These are phyloP conservation scores for Jaapia argillacea DNA, from an alignment of 768 basidiomycete species.

Conservation along the genomic window DNA sequence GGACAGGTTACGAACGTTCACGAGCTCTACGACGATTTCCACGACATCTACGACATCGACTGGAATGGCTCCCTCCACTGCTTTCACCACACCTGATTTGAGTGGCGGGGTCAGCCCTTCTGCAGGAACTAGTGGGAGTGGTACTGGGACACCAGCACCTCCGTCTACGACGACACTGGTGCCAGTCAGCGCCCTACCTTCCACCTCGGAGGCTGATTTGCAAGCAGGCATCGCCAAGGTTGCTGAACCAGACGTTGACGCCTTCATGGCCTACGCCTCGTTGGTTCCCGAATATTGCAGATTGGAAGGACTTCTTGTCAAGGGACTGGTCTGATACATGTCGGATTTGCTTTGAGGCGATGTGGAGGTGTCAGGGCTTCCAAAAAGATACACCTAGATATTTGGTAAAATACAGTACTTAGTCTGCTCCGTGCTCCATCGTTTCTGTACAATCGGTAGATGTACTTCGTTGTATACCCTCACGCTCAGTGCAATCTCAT, in stretches of 20 bases:
- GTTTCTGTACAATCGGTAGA: too few species aligned
- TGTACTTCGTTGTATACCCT: too few species aligned
- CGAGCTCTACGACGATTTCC: conserved; percentile 32
- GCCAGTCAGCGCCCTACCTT: conserved; percentile 58
- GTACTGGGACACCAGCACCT: conserved; percentile 27
- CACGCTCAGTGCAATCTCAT: too few species aligned
- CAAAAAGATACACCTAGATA: neutral
- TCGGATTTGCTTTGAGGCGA: neutral
- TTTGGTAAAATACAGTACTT: neutral
- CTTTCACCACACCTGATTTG: conserved; percentile 56
- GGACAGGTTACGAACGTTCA: conserved; percentile 44
- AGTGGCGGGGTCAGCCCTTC: conserved; percentile 18
- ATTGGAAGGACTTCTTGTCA: conserved; percentile 70
- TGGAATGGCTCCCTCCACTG: conserved; percentile 36
- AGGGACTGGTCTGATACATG: conserved; percentile 33
- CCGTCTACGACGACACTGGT: conserved; percentile 51
- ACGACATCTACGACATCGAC: conserved; percentile 20
- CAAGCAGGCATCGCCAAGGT: conserved; percentile 75
- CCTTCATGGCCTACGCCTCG: conserved; percentile 78
- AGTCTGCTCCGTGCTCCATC: too few species aligned
- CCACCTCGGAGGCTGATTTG: conserved; percentile 58
- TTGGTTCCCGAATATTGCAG: conserved; percentile 80
- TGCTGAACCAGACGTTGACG: conserved; percentile 75
- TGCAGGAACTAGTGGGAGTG: conserved; percentile 7
- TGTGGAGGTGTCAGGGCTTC: neutral